Conservation (phyloP, 306 rosid species). For the Vigna unguiculata region DNA sequence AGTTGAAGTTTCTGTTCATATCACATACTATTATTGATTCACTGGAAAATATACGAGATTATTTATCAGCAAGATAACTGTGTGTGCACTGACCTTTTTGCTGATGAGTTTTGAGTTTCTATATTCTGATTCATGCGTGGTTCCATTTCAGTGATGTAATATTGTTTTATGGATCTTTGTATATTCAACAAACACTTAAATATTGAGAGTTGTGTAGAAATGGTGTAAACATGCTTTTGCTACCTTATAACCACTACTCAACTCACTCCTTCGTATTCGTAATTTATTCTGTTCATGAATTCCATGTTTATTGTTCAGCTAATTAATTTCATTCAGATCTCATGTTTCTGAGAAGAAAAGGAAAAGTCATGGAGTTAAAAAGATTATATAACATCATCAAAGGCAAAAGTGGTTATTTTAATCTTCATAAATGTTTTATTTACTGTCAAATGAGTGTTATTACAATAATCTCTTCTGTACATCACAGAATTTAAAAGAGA, state of each 20-base stretch:
- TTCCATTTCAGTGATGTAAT: constrained; percentile 47
- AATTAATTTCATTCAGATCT: constrained; percentile 34
- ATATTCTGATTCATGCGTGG: constrained; percentile 32
- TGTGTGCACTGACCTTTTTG: constrained; percentile 58
- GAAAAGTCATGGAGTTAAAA: background rate
- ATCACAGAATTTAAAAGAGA: background rate
- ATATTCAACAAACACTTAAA: constrained; percentile 11
- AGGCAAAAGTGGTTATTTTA: background rate
- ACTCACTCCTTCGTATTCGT: constrained; percentile 3
- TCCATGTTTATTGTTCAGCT: constrained; percentile 18
- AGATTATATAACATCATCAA: background rate
- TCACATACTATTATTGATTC: background rate
- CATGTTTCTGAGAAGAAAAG: background rate
- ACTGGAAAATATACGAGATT: background rate
- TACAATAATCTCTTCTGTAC: background rate
- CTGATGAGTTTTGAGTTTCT: constrained; percentile 39
- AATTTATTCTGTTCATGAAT: background rate
- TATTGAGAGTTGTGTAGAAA: background rate
- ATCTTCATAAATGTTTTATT: background rate
- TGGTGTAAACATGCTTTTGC: constrained; percentile 46
- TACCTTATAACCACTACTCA: constrained; percentile 55
- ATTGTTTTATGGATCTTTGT: background rate
- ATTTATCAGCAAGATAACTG: background rate
- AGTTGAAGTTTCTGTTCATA: background rate
- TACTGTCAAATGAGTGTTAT: background rate